phyloP scores from a whole-genome alignment of 257 asterid genomes.

The Jacaranda copaia region DNA sequence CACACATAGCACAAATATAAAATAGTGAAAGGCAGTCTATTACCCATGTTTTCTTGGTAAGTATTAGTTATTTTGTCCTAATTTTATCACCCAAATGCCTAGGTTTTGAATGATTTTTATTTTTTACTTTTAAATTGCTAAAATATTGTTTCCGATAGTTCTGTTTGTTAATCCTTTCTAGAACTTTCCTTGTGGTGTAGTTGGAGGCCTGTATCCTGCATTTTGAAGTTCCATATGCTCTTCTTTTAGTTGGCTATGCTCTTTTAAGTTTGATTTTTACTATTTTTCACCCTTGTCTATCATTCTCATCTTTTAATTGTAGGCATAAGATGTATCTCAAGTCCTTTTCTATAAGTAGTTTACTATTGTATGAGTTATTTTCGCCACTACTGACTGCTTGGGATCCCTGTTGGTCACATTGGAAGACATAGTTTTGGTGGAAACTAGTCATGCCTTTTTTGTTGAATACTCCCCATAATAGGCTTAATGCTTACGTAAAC shows the following conservation, averaged over 20 bases:
- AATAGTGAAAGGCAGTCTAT: no score
- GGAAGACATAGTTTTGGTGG: not conserved
- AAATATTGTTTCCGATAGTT: not conserved
- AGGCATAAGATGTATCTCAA: not conserved
- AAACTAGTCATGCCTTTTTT: slow-evolving; percentile 4
- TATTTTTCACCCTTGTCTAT: not conserved
- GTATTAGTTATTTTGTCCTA: no score
- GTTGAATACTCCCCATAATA: no score
- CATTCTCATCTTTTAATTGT: not conserved
- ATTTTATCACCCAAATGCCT: no score
- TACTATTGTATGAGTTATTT: not conserved
- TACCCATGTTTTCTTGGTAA: no score
- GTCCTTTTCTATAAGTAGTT: not conserved
- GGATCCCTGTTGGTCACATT: not conserved
- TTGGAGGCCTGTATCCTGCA: not conserved
- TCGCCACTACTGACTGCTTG: not conserved
- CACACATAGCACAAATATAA: no score
- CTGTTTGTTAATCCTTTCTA: not conserved
- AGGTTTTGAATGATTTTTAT: no score
- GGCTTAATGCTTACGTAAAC: slow-evolving; percentile 4
- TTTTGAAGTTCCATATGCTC: not conserved
- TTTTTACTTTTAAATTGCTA: no score
- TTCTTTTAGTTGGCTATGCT: not conserved
- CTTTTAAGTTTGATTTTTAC: not conserved
- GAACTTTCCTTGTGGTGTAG: not conserved